Evolutionary conservation across 2,329 filamentous ascomycete species (phyloP), one percentile per base, ranked within the genome.

Genomic region (Lecanoromycetidae sp.): DNA sequence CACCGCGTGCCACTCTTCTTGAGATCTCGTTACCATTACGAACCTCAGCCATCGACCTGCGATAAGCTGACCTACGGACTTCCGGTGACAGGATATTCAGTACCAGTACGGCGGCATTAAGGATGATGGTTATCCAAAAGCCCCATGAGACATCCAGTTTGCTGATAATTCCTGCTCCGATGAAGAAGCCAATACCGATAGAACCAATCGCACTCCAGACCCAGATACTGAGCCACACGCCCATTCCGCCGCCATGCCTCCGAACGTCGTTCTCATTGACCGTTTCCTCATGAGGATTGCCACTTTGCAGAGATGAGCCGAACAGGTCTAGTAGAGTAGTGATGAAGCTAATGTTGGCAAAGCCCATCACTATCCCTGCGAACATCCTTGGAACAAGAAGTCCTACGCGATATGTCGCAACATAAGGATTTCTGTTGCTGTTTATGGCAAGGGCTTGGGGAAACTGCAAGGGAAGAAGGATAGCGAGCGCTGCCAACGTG

Each of bases 201-300:
- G 82, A 84, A 5, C 79, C 81, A 56, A 84, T 77, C 62, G 77
- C 84, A 59, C 81, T 84, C 77, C 80, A 88, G 0, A 80, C 80
- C 82, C 83, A 87, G 46, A 84, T 71, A 1, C 82, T 81, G 8
- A 87, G 69, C 84, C 84, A 88, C n/a, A 84, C 67, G 0, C 84
- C 84, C 67, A 87, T 80, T 0, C 84, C 84, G 10, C 84, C 82
- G 6, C 84, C 84, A 57, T 87, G 81, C 33, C 83, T 71, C 46
- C 84, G 75, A 15, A 83, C 75, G 60, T 87, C 84, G 55, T 76
- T 76, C 10, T 72, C 64, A 48, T 80, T 73, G 1, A 82, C 79
- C 17, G 82, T 65, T 57, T 86, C 83, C 62, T 85, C 79, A 56
- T 87, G 82, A 2, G 84, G 82, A 40, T 79, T 77, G 33, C 71